Evolutionary conservation across 2,329 filamentous ascomycete genomes (phyloP), one percentile per base, ranked within the genome.

Genomic region (Aspergillus proliferans): DNA sequence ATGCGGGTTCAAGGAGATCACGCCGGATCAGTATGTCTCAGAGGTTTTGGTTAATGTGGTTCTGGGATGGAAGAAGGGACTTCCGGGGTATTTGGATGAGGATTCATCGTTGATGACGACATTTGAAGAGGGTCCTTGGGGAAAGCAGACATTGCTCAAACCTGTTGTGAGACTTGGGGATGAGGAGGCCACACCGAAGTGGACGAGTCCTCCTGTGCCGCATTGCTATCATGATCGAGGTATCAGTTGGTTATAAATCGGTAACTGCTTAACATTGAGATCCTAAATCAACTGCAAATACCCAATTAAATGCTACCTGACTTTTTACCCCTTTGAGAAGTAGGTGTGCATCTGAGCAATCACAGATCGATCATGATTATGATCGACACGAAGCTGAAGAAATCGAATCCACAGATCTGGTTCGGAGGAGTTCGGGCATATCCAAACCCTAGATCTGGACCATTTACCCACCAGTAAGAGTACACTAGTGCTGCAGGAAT

Each of bases 11-110:
- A 40, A 18, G 19, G 51, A 26, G 1, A 48, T 41, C n/a, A 55
- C 41, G 7, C 54, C 52, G 5, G 56, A 60, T 7, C 55, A 60
- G 15, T 62, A 53, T 46, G 60, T 63, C 12, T 48, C 50, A 7
- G 61, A 64, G 39, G 52, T 63, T 18, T 45, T 64, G 36, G n/a
- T 58, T 8, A 43, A 51, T n/a, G 61, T 61, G 15, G 44, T 63
- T 19, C 47, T 58, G 46, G 58, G 57, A 8, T 64, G 61, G 61
- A 56, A 56, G 41, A 47, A 43, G 24, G 54, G 36, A 1, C 43
- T 51, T 4, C 52, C 52, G 1, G 39, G 45, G 5, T 50, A 50
- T 43, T 26, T 49, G 2, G 46, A 47, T 10, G 48, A 51, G 12
- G 19, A 48, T 26, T 53, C 50, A 0, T 39, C 43, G 10, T 45